Conservation (phyloP, 106 monocot species). For the Dendrobium chrysotoxum region DNA sequence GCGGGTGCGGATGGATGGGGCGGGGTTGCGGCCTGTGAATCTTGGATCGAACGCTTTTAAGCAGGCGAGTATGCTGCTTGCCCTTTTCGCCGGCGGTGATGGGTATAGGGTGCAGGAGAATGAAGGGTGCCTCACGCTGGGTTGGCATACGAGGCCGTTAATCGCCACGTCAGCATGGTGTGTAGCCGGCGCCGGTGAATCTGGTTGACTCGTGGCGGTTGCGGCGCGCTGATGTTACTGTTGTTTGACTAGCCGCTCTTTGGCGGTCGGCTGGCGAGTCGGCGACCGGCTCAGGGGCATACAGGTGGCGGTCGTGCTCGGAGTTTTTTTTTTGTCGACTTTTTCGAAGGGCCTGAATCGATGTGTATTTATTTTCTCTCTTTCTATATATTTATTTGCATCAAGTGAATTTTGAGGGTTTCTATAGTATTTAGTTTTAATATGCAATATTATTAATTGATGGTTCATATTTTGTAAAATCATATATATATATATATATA, state of each 20-base stretch:
- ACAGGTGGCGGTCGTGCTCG: not conserved
- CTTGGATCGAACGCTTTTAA: slow-evolving; percentile 52
- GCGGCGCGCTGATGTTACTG: no score
- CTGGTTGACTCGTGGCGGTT: not conserved
- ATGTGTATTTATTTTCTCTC: not conserved
- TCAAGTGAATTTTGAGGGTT: not conserved
- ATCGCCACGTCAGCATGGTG: slow-evolving; percentile 49
- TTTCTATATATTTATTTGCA: not conserved
- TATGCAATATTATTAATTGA: no score
- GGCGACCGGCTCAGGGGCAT: not conserved
- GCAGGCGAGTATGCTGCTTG: slow-evolving; percentile 56
- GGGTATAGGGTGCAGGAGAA: slow-evolving; percentile 49
- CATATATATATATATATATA: no score
- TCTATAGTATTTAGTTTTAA: no score
- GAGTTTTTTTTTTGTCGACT: not conserved
- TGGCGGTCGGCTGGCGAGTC: no score
- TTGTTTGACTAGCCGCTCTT: no score
- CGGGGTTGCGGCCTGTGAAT: slow-evolving; percentile 23
- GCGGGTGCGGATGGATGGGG: slow-evolving; percentile 17
- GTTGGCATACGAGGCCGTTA: slow-evolving; percentile 49
- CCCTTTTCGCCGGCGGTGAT: slow-evolving; percentile 40
- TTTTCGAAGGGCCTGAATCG: not conserved
- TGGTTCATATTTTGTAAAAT: no score
- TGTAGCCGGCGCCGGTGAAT: not conserved
- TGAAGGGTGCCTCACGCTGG: slow-evolving; percentile 41